Base-by-base conservation (phyloP, 768 basidiomycete species). In the Panaeolus papilionaceus region DNA sequence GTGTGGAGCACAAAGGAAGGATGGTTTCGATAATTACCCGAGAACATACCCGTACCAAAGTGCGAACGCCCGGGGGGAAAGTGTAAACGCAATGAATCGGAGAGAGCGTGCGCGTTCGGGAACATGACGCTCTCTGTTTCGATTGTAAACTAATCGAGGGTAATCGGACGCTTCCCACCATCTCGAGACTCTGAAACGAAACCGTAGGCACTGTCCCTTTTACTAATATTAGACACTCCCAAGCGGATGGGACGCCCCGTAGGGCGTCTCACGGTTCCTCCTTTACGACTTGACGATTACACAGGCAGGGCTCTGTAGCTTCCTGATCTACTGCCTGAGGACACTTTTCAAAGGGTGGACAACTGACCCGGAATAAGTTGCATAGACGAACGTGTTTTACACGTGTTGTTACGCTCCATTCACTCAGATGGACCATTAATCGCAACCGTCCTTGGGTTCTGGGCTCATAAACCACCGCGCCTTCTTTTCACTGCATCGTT, bases 181-280 rank as follows among this genome's bases (percentile, higher is more conserved):
- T 58, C 12, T 58, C 54, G 26, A 58, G 28, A 33, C 28, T 58
- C 54, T 58, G 54, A 58, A 58, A 58, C 54, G 28, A 58, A 58
- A 58, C 54, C 54, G 54, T 58, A 58, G 54, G 54, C 54, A 58
- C 54, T 58, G 54, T 58, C 54, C 54, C 54, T 58, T 33, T 58
- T 16, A 58, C 28, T 58, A 33, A 33, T 58, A 58, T 58, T 58
- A 58, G 54, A 58, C 54, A 2, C 54, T 58, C 54, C 54, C 33
- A 58, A 58, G 54, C 26, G 28, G 26, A 33, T 28, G 54, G 28
- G 37, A 33, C 54, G 8, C 8, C 9, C 47, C 20, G 47, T 51
- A 51, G 47, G 47, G 20, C 54, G 28, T 58, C 54, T 37, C 54
- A 58, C 54, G 54, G 14, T 58, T 58, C 54, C 54, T 58, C 54